Percentiles rank a stretch among this genome's conserved stretches.
Conservation (phyloP, 768 basidiomycete species). For the Tremella yokohamensis region DNA sequence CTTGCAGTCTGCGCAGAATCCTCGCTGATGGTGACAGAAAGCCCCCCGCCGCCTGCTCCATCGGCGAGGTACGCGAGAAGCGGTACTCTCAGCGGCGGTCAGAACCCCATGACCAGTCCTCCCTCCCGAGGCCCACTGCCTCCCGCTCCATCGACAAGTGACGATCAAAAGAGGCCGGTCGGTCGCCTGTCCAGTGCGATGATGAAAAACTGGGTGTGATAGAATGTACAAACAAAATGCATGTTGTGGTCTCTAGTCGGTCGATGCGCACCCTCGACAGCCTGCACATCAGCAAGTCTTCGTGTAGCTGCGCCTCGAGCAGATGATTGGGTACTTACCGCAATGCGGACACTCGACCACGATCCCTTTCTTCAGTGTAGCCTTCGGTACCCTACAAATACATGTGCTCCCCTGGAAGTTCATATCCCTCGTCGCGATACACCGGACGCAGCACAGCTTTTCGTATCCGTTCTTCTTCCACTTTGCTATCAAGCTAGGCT, state of each 20-base stretch:
- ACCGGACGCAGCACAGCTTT: conserved; percentile 92
- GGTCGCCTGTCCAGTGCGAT: background rate
- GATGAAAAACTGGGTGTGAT: conserved; percentile 5
- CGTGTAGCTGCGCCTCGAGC: background rate
- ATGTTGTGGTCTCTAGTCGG: conserved; percentile 13
- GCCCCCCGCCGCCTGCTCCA: background rate
- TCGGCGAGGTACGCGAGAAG: background rate
- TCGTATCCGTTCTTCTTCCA: conserved; percentile 99
- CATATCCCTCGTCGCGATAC: conserved; percentile 97
- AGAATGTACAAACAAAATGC: conserved; percentile 22
- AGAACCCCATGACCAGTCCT: background rate
- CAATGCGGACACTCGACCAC: conserved; percentile 96
- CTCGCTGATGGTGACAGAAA: conserved; percentile 2
- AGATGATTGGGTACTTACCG: conserved; percentile 59
- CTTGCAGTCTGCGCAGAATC: background rate
- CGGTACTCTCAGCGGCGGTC: background rate
- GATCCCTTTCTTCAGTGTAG: conserved; percentile 80
- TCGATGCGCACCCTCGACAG: conserved; percentile 23
- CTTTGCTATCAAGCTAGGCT: conserved; percentile 87
- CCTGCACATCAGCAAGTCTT: conserved; percentile 10
- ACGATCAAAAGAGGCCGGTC: background rate
- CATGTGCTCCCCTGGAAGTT: conserved; percentile 98
- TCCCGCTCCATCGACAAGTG: background rate
- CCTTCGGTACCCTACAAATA: conserved; percentile 94
- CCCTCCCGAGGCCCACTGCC: background rate